phyloP scores from a whole-genome alignment of 108 stramenopile species.

The Skeletonema costatum region DNA sequence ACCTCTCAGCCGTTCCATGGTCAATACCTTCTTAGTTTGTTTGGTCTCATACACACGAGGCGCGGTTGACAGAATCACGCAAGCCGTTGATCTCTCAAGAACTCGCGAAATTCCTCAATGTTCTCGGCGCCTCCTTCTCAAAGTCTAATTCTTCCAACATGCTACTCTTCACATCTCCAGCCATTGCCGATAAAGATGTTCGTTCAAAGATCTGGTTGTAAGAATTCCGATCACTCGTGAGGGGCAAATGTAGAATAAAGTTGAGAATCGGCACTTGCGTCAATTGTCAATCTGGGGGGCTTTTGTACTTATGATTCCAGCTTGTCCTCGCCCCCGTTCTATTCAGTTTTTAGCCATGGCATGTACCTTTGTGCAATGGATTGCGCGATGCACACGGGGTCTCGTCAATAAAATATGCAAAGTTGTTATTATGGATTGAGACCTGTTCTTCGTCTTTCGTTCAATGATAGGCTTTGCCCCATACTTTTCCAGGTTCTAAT shows the following conservation, averaged over 20 bases:
- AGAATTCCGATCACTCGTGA: constrained; percentile 86
- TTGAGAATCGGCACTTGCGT: constrained; percentile 91
- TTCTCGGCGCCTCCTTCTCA: constrained; percentile 90
- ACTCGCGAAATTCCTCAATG: constrained; percentile 87
- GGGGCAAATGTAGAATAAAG: constrained; percentile 92
- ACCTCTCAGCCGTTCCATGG: constrained; percentile 91
- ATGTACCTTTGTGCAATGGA: constrained; percentile 95
- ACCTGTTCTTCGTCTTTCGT: too few relatives aligned
- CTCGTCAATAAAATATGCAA: constrained; percentile 71
- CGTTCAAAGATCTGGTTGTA: constrained; percentile 92
- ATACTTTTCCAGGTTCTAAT: too few relatives aligned
- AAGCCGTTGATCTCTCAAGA: constrained; percentile 72
- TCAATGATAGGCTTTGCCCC: too few relatives aligned
- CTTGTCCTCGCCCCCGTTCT: constrained; percentile 91
- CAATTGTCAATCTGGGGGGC: constrained; percentile 88
- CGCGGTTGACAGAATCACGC: constrained; percentile 72
- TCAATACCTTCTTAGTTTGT: constrained; percentile 89
- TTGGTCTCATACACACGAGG: constrained; percentile 65
- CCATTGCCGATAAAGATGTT: constrained; percentile 82
- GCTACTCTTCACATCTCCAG: constrained; percentile 79
- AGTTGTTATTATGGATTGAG: too few relatives aligned
- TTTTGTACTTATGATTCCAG: constrained; percentile 97
- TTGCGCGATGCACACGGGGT: constrained; percentile 87
- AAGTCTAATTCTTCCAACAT: constrained; percentile 97
- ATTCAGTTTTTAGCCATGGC: constrained; percentile 78